A percentile compares a stretch with the other conserved stretches of the same genome.
Evolutionary conservation across 495 filamentous ascomycete species (phyloP).

Genomic region (Lophiotrema nucula): DNA sequence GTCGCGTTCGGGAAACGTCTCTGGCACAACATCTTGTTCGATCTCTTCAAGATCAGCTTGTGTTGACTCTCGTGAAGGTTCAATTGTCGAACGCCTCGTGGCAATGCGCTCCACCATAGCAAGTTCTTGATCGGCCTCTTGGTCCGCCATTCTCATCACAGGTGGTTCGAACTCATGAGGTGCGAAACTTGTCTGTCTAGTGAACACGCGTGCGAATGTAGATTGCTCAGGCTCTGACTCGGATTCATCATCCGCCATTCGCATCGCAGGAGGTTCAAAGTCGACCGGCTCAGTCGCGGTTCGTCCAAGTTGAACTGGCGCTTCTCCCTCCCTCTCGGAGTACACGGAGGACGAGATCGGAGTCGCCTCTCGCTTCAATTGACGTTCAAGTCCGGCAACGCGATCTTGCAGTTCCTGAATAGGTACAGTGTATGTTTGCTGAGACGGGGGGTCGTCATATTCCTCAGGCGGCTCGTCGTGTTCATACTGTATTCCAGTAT

Average conservation of each 20-base stretch:
- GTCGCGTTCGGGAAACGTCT: too few relatives aligned
- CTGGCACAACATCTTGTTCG: constrained; percentile 3
- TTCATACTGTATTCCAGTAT: background rate
- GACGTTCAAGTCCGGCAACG: constrained; percentile 9
- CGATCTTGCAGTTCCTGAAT: constrained; percentile 11
- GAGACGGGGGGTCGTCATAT: background rate
- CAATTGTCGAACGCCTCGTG: too few relatives aligned
- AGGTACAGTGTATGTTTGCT: constrained; percentile 7
- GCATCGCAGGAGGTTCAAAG: constrained; percentile 1
- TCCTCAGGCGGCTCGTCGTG: too few relatives aligned
- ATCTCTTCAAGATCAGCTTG: too few relatives aligned
- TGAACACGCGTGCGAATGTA: background rate
- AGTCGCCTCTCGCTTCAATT: background rate
- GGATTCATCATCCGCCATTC: constrained; percentile 3
- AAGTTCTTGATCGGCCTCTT: background rate
- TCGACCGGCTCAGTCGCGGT: constrained; percentile 1
- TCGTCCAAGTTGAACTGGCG: background rate
- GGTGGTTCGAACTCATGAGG: background rate
- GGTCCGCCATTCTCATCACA: background rate
- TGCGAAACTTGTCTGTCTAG: background rate
- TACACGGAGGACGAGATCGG: background rate
- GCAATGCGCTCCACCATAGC: background rate
- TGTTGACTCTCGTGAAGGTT: too few relatives aligned
- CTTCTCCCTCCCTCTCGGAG: background rate
- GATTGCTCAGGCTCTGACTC: background rate